Evolutionary conservation across 1,139 yeast genomes (phyloP).

Genomic region (Eremothecium cymbalariae): DNA sequence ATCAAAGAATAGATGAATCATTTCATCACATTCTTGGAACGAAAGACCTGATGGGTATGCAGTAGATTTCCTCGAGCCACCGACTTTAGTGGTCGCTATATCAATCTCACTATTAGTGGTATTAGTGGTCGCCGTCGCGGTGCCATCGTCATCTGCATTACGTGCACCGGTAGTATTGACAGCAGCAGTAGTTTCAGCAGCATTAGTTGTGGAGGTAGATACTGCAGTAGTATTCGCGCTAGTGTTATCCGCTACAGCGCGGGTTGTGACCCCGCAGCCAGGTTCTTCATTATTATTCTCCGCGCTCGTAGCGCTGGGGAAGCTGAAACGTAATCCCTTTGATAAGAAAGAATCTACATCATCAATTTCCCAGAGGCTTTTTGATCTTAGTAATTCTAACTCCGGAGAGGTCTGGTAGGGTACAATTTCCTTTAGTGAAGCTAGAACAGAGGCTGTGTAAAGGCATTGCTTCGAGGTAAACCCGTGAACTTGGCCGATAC

Average conservation of each 20-base stretch:
- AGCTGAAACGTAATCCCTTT: conserved; percentile 20
- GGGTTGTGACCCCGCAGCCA: too few relatives aligned
- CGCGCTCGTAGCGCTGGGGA: conserved; percentile 6
- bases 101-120: background rate
- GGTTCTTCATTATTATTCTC: background rate
- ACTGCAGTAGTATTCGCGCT: conserved; percentile 5
- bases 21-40: conserved; percentile 25
- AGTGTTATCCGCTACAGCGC: too few relatives aligned
- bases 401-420: conserved; percentile 54
- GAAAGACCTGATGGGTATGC: too few relatives aligned
- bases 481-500: conserved; percentile 61
- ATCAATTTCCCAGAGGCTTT: conserved; percentile 26
- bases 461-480: conserved; percentile 61
- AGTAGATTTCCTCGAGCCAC: too few relatives aligned
- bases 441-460: conserved; percentile 60
- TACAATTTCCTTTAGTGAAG: conserved; percentile 54
- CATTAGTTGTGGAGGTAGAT: conserved; percentile 5
- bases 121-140: background rate
- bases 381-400: conserved; percentile 14
- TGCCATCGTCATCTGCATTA: conserved; percentile 2
- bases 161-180: too few relatives aligned
- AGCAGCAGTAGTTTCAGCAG: too few relatives aligned
- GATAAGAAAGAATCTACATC: conserved; percentile 22
- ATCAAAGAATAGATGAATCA: conserved; percentile 47
- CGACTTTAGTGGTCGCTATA: background rate